These are phyloP conservation scores for Elymus sibiricus DNA, from an alignment of 176 grass and related monocot species.

Conservation along the genomic window DNA sequence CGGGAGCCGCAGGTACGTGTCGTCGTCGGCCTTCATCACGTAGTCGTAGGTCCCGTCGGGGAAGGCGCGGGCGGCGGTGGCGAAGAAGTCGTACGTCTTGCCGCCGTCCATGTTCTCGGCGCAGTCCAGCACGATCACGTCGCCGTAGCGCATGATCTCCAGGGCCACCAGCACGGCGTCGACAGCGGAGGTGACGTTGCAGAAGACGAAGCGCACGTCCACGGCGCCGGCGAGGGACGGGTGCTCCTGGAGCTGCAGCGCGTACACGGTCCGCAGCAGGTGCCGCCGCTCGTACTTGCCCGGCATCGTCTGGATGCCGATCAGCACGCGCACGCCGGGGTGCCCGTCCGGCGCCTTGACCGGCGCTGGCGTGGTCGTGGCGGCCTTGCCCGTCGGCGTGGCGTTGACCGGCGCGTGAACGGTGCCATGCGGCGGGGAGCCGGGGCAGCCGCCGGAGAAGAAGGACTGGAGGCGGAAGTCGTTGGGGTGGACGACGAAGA, in stretches of 20 bases:
- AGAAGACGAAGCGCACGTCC: conserved; percentile 75
- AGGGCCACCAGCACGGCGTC: conserved; percentile 54
- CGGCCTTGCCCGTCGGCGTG: neutral
- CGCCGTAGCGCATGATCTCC: conserved; percentile 47
- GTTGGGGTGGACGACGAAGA: conserved; percentile 60
- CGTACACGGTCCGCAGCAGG: conserved; percentile 56
- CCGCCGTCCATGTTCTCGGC: conserved; percentile 78
- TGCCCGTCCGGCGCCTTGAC: neutral
- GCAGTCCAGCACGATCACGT: conserved; percentile 69
- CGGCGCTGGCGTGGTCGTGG: neutral
- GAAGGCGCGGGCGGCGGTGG: conserved; percentile 33
- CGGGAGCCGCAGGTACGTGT: conserved; percentile 59
- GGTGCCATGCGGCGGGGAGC: neutral
- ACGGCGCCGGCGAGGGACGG: conserved; percentile 19
- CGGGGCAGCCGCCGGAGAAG: conserved; percentile 20
- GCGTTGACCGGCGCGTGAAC: neutral
- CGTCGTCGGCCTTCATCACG: conserved; percentile 88
- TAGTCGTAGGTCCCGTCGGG: conserved; percentile 47
- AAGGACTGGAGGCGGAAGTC: conserved; percentile 41
- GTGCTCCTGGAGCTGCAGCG: conserved; percentile 46
- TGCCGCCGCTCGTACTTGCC: conserved; percentile 55
- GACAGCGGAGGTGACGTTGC: conserved; percentile 62
- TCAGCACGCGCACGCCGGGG: conserved; percentile 35
- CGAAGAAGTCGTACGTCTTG: conserved; percentile 78
- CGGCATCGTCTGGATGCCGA: conserved; percentile 62